Evolutionary conservation across 257 asterid genomes (phyloP), one percentile per base, ranked within the genome.

Genomic region (Lithospermum erythrorhizon): DNA sequence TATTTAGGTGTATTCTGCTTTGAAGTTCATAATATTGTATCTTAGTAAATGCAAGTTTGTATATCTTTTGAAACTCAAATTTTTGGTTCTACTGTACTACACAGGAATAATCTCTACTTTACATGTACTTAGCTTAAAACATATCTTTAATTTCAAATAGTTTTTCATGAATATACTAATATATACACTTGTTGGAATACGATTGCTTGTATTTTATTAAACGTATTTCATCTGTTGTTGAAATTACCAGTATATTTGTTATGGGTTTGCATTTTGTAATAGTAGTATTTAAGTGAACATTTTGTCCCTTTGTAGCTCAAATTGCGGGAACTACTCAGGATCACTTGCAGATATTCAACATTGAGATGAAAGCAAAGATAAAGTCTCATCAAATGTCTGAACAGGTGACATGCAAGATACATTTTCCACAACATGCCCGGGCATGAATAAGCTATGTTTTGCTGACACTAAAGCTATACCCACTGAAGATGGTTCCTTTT

Each of bases 341-440:
- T 71, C 99, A 89, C 79, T 78, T 93, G 72, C 99, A 93, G 80
- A 93, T 93, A 74, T 93, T 93, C 74, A 93, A 93, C 83, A 93
- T 93, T 41, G 99, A 93, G 79, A 86, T 94, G 52, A 93, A 93
- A 69, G 82, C 95, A 69, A 93, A 89, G 75, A 78, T 93, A 45
- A 93, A 93, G 74, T 86, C 99, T 6, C 78, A 89, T 79, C 97
- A 86, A 82, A 93, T 93, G 97, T 96, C 99, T 68, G 97, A 93
- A 85, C 97, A 84, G 98, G 98, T 83, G 71, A 64, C 62, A 14
- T 2, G 45, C 37, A 45, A 70, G 58, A 53, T 56, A 11, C 30
- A 35, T n/a, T 7, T 59, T 30, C 20, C 6, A 8, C 13, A 4
- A 27, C 13, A n/a, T 25, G 16, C 51, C 35, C 37, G 25, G 32